Evolutionary conservation across 768 basidiomycete genomes (phyloP), one percentile per base, ranked within the genome.

Genomic region (Antrodiella citrinella): DNA sequence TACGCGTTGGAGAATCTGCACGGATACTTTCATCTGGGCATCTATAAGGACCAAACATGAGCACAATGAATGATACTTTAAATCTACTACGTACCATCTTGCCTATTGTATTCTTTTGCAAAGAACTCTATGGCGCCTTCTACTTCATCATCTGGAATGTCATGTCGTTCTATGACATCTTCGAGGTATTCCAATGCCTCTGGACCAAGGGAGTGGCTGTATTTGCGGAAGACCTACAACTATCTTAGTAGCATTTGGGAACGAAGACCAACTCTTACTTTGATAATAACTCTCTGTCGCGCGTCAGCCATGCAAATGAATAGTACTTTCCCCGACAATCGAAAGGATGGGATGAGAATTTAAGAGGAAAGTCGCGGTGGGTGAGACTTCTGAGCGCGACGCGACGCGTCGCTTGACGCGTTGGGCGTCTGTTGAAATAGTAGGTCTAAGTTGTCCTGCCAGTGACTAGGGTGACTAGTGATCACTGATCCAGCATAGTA

Each of bases 81-180:
- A 25, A 35, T 10, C 7, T 9, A 43, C n/a, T 43, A 18, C 70
- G 39, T 55, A 82, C 91, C 90, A 71, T 92, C 91, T 65, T 93
- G 90, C 58, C 84, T 88, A 58, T 90, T 90, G 58, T 92, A 93
- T 57, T 91, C 89, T 55, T 86, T 81, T 5, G 89, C 89, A 23
- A 93, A 73, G 41, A 81, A 78, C 58, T 92, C 91, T 11, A 92
- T 68, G 41, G 87, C 86, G 38, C 73, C 72, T 54, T 91, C 87
- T 15, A 86, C 70, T 42, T 88, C 83, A 23, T 79, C 75, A 46
- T 83, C 80, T 2, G 71, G 62, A 43, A 93, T 85, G 44, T 85
- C 82, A 64, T 91, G 84, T 51, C 74, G 68, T 43, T 81, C 76
- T 15, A 91, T 68, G 30, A 93, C 78, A 11, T 76, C 72, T 59